Evolutionary conservation across 208 protist species (phyloP), one percentile per base, ranked within the genome.

Genomic region (Trypanosoma lewisi): DNA sequence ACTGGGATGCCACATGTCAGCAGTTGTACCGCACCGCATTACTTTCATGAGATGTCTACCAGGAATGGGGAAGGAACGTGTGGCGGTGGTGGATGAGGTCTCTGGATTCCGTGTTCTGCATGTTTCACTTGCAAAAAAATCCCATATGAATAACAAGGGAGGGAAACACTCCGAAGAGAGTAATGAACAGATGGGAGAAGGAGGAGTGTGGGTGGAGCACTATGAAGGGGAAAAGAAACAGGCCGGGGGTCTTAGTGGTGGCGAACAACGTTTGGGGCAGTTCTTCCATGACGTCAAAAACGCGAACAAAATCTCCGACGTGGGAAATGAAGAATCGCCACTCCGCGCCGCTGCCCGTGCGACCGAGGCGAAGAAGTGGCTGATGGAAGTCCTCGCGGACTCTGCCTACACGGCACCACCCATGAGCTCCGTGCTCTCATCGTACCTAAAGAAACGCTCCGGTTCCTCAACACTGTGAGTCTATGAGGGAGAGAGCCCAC

Each of bases 341-440:
- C 8, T 70, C 28, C 7, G 53, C 28, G 36, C 70, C 19, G 57
- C 68, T 2, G 27, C 54, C n/a, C 65, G 54, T 12, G 57, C 64
- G 52, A 23, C 33, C 16, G 56, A 55, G 47, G 63, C 70, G n/a
- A 58, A 70, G 51, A 65, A 59, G 23, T 94, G 85, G 83, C 55
- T 94, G 30, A 53, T 11, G 16, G 74, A 80, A 47, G 82, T 94
- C 27, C 75, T 94, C 2, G 73, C 76, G 4, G 84, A 90, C 44
- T 73, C 88, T 19, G 70, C 85, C 6, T 94, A 92, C 74, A 88
- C 84, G 7, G 82, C 73, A 19, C 84, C 88, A 11, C 81, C 85
- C 5, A 90, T 92, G 81, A 85, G 78, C 59, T 60, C 75, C 3
- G 67, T 91, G 31, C 79, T 94, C 17, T 82, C 84, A 0, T 80